Conservation (phyloP, 148 eudicot genomes). For the Camellia granthamiana region DNA sequence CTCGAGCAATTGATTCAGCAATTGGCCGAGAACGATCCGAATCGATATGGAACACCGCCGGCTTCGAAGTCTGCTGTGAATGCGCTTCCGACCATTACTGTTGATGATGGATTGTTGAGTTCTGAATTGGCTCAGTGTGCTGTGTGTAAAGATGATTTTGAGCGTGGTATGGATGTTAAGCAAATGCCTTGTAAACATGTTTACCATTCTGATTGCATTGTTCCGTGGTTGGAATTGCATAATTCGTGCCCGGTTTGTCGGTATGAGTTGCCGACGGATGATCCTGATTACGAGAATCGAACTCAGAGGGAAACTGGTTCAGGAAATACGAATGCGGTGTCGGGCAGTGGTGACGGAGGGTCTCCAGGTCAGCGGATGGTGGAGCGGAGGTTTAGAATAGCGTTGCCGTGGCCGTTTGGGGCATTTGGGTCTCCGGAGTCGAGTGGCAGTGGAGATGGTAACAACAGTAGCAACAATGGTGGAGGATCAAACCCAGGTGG, state of each 20-base stretch:
- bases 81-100: slow-evolving; percentile 36
- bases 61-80: slow-evolving; percentile 53
- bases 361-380: slow-evolving; percentile 7
- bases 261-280: slow-evolving; percentile 76
- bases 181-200: slow-evolving; percentile 73
- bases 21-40: slow-evolving; percentile 75
- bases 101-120: slow-evolving; percentile 35
- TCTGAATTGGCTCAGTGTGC: slow-evolving; percentile 60
- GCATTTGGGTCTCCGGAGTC: not conserved
- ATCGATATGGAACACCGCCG: slow-evolving; percentile 76
- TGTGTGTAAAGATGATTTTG: slow-evolving; percentile 65
- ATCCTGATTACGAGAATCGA: slow-evolving; percentile 55
- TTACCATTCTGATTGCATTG: slow-evolving; percentile 55
- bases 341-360: slow-evolving; percentile 11
- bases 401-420: slow-evolving; percentile 49
- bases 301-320: not conserved
- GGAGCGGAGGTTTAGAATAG: slow-evolving; percentile 38
- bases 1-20: slow-evolving; percentile 69
- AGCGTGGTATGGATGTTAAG: slow-evolving; percentile 37
- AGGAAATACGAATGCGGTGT: slow-evolving; percentile 1
- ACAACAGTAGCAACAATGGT: not conserved
- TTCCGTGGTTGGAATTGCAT: slow-evolving; percentile 77
- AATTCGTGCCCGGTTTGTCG: slow-evolving; percentile 84
- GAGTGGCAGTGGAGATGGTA: not conserved
- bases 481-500: slow-evolving; percentile 13